Conservation (phyloP, 2,329 filamentous ascomycete genomes). For the Hirsutella thompsonii region DNA sequence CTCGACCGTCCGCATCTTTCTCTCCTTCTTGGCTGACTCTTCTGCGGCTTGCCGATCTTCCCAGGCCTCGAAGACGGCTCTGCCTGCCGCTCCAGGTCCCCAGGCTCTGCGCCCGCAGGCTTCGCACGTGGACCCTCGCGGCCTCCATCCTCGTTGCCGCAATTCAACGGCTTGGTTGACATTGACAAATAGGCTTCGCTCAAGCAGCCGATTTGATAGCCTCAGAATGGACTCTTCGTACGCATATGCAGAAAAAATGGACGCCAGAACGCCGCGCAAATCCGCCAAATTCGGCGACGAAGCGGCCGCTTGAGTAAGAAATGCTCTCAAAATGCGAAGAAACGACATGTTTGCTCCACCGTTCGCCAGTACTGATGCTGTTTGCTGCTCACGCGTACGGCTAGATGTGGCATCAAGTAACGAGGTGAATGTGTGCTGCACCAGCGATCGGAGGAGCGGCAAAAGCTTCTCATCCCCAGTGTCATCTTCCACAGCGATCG, state of each 20-base stretch:
- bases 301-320: constrained; percentile 69
- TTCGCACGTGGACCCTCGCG: constrained; percentile 76
- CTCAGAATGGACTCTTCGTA: constrained; percentile 85
- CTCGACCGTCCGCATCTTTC: constrained; percentile 21
- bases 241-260: constrained; percentile 89
- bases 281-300: constrained; percentile 80
- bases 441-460: constrained; percentile 58
- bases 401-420: constrained; percentile 64
- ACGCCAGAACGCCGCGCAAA: constrained; percentile 69
- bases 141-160: constrained; percentile 78
- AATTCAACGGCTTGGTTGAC: constrained; percentile 63
- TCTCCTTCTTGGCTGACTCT: constrained; percentile 29
- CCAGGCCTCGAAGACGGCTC: constrained; percentile 71
- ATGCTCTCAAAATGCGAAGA: constrained; percentile 76
- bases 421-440: constrained; percentile 84
- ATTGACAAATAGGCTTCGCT: constrained; percentile 77
- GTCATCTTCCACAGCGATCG: constrained; percentile 13
- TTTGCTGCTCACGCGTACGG: constrained; percentile 19
- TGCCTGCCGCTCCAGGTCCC: constrained; percentile 68
- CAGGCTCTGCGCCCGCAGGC: constrained; percentile 71
- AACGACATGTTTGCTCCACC: constrained; percentile 59
- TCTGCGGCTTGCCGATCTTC: constrained; percentile 45
- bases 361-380: constrained; percentile 21
- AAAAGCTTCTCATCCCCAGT: constrained; percentile 50
- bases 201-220: constrained; percentile 75